phyloP scores from a whole-genome alignment of 2,329 filamentous ascomycete species.

The Chrysosporium queenslandicum region DNA sequence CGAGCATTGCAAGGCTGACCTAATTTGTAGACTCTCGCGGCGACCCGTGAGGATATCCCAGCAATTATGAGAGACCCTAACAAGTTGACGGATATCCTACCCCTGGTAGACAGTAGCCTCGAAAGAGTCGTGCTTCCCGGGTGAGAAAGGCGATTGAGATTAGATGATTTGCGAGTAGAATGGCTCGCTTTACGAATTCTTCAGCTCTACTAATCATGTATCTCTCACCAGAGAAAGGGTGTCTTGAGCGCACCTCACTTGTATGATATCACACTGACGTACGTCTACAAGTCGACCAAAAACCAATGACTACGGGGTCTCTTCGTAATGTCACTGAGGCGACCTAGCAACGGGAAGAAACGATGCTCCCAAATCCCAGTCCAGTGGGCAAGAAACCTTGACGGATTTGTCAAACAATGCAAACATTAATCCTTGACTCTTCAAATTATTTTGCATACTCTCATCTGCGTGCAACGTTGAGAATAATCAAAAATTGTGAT shows the following conservation, averaged over 20 bases:
- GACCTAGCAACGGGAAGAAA: no score
- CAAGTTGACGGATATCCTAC: constrained; percentile 57
- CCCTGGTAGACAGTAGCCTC: constrained; percentile 56
- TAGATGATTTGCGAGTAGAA: not conserved
- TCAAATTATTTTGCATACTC: not conserved
- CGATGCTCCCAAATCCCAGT: no score
- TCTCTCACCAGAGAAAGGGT: not conserved
- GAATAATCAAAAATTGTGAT: not conserved
- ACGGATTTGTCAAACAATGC: constrained; percentile 5
- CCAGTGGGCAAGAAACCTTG: not conserved
- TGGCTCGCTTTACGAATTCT: no score
- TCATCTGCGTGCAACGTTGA: no score
- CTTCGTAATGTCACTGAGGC: not conserved
- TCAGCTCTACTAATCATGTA: no score
- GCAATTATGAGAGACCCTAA: constrained; percentile 72
- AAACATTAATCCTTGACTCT: constrained; percentile 2
- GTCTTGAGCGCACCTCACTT: not conserved
- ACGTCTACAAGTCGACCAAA: no score
- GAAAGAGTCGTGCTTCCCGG: constrained; percentile 37
- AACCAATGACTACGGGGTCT: no score
- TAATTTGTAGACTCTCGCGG: constrained; percentile 39
- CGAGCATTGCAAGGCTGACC: not conserved
- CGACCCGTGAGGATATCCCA: constrained; percentile 60
- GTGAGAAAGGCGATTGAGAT: not conserved
- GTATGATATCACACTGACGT: not conserved